phyloP scores from a whole-genome alignment of 768 basidiomycete genomes.

The Gymnopilus dilepis region DNA sequence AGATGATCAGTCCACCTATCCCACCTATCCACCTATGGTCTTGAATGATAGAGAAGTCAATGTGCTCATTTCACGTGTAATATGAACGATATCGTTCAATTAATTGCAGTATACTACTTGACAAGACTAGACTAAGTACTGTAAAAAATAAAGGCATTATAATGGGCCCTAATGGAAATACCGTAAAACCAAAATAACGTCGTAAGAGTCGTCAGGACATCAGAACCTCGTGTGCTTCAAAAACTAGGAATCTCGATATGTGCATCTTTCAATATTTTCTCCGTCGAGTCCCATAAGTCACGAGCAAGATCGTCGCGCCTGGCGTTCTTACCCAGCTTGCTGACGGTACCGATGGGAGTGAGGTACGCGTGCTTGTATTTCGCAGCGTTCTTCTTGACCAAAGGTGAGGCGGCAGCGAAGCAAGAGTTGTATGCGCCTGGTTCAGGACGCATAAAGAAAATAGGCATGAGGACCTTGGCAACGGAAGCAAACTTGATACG shows the following conservation, averaged over 20 bases:
- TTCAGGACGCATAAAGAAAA: slow-evolving; percentile 34
- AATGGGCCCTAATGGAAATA: slow-evolving; percentile 5
- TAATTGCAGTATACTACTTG: slow-evolving; percentile 1
- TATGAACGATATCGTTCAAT: not conserved
- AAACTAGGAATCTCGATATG: slow-evolving; percentile 1
- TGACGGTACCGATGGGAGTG: slow-evolving; percentile 38
- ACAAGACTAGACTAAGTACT: not conserved
- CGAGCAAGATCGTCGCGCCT: slow-evolving; percentile 36
- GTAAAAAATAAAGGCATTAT: not conserved
- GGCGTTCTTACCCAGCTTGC: slow-evolving; percentile 33
- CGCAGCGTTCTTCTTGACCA: slow-evolving; percentile 34
- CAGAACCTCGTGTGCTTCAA: not conserved
- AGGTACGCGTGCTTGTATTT: slow-evolving; percentile 44
- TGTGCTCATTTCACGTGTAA: not conserved
- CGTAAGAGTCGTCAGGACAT: not conserved
- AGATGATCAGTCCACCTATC: not conserved
- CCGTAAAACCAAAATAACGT: not conserved
- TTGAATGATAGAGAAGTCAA: not conserved
- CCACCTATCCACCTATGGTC: too few species aligned
- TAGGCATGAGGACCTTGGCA: slow-evolving; percentile 24
- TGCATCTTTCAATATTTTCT: slow-evolving; percentile 8
- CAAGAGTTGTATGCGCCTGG: slow-evolving; percentile 41
- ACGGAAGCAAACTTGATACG: slow-evolving; percentile 28
- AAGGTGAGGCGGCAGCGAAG: slow-evolving; percentile 46
- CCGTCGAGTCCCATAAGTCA: slow-evolving; percentile 39